Evolutionary conservation across 805 yeast genomes (phyloP).

Genomic region (Saturnispora silvae): DNA sequence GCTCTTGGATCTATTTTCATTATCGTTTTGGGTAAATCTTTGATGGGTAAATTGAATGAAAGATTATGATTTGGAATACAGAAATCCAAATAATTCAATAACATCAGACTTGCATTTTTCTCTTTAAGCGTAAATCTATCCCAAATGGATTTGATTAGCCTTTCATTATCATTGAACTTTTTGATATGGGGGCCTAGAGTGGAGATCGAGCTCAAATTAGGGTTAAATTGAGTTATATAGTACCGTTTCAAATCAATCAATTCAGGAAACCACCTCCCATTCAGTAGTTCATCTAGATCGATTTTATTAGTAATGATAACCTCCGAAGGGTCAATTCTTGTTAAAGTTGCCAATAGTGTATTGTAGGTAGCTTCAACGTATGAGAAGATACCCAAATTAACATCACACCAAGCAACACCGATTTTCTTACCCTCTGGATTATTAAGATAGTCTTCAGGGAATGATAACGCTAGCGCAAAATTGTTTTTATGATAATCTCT

Average conservation of each 20-base stretch:
- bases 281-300: constrained; percentile 28
- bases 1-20: constrained; percentile 79
- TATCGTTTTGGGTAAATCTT: constrained; percentile 38
- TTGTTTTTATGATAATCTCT: constrained; percentile 64
- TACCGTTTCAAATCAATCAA: constrained; percentile 49
- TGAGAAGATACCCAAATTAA: constrained; percentile 70
- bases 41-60: constrained; percentile 56
- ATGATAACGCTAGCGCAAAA: constrained; percentile 53
- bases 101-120: constrained; percentile 48
- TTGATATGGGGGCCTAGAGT: constrained; percentile 27
- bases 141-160: constrained; percentile 19
- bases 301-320: constrained; percentile 47
- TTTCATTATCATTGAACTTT: constrained; percentile 30
- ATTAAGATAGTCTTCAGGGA: constrained; percentile 40
- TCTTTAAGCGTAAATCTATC: constrained; percentile 35
- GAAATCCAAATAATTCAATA: constrained; percentile 58
- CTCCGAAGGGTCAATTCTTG: constrained; percentile 76
- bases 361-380: constrained; percentile 54
- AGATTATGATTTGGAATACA: constrained; percentile 62
- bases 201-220: constrained; percentile 23
- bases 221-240: constrained; percentile 43
- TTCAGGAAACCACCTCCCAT: constrained; percentile 47
- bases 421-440: constrained; percentile 31
- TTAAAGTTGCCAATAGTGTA: constrained; percentile 57
- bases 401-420: constrained; percentile 83